Evolutionary conservation across 257 asterid species (phyloP).

Genomic region (Ilex asprella): DNA sequence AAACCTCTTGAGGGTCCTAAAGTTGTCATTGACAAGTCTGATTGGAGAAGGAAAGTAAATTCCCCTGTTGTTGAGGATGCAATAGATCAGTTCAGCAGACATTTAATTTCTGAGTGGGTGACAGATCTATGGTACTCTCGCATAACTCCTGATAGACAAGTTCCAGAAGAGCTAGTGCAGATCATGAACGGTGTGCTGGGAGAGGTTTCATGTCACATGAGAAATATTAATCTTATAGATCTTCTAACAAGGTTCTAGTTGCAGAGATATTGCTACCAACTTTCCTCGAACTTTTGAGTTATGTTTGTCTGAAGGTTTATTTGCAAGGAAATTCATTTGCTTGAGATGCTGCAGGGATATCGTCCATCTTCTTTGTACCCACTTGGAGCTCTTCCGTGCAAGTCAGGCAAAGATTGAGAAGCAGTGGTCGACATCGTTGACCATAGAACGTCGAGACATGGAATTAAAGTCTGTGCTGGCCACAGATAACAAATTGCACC

Average conservation of each 20-base stretch:
- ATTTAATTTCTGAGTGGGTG: slow-evolving; percentile 95
- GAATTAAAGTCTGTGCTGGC: slow-evolving; percentile 67
- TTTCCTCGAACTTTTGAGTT: slow-evolving; percentile 16
- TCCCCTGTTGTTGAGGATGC: slow-evolving; percentile 93
- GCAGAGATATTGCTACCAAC: slow-evolving; percentile 10
- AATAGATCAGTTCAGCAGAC: slow-evolving; percentile 75
- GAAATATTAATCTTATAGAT: slow-evolving; percentile 76
- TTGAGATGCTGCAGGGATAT: slow-evolving; percentile 58
- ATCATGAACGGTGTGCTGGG: slow-evolving; percentile 80
- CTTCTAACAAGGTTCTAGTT: slow-evolving; percentile 70
- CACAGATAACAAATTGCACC: slow-evolving; percentile 84
- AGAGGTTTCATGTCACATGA: slow-evolving; percentile 80
- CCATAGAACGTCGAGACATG: slow-evolving; percentile 62
- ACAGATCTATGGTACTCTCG: slow-evolving; percentile 94
- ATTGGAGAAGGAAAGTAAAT: slow-evolving; percentile 86
- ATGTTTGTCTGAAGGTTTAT: slow-evolving; percentile 10
- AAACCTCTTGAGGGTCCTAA: slow-evolving; percentile 32
- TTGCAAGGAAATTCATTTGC: slow-evolving; percentile 19
- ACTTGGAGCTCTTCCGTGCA: slow-evolving; percentile 76
- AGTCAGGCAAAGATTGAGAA: slow-evolving; percentile 57
- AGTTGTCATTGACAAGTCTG: slow-evolving; percentile 39
- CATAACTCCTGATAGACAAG: slow-evolving; percentile 85
- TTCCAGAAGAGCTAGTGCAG: slow-evolving; percentile 82
- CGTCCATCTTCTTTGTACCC: slow-evolving; percentile 45
- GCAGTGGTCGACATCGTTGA: slow-evolving; percentile 39